phyloP scores from a whole-genome alignment of 176 grass and related monocot genomes.

The Puccinellia tenuiflora region DNA sequence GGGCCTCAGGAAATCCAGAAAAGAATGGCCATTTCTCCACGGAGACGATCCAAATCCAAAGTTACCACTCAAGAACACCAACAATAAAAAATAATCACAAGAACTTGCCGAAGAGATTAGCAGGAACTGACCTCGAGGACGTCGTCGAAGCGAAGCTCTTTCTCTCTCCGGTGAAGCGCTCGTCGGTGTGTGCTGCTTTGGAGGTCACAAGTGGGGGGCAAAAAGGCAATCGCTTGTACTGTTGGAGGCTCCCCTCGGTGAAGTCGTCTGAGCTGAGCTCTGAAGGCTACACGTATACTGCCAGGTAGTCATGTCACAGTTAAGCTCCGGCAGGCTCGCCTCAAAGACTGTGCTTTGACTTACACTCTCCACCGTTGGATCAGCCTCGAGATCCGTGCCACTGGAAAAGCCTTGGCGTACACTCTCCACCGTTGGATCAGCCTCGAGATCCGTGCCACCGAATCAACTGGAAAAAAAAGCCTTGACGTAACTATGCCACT shows the following conservation, averaged over 20 bases:
- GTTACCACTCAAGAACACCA: neutral
- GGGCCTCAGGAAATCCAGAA: neutral
- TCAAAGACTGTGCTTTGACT: neutral
- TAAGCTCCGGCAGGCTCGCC: neutral
- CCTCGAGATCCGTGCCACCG: no score
- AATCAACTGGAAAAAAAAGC: neutral
- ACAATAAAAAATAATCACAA: neutral
- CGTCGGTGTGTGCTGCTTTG: neutral
- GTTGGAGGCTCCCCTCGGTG: neutral
- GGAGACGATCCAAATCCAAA: neutral
- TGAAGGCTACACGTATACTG: neutral
- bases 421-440: no score
- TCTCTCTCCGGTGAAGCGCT: neutral
- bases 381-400: neutral
- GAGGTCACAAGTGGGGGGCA: neutral
- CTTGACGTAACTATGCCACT: no score
- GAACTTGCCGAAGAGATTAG: neutral
- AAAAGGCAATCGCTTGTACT: neutral
- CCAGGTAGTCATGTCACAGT: conserved; percentile 5
- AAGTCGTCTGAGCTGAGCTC: neutral
- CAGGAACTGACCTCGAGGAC: conserved; percentile 9
- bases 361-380: neutral
- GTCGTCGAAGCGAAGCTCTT: neutral
- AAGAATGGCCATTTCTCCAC: neutral
- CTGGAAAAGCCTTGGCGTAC: neutral